Percentiles rank a stretch among this genome's conserved stretches.
Evolutionary conservation across 805 yeast genomes (phyloP).

Genomic region (Zygotorulaspora sp.): DNA sequence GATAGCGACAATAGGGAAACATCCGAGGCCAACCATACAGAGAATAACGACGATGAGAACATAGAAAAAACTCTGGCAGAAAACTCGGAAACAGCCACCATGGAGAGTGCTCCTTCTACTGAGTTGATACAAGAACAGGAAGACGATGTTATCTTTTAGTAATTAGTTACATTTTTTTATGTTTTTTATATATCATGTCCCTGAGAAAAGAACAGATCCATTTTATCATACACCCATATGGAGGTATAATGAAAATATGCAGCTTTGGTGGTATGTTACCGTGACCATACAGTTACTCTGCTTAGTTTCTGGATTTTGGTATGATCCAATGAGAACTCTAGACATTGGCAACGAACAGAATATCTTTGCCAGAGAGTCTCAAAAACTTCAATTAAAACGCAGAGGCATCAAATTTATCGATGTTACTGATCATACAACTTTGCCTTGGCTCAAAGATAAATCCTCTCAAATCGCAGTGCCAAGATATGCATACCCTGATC

Average conservation of each 20-base stretch:
- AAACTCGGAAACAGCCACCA: constrained; percentile 10
- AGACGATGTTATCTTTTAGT: constrained; percentile 44
- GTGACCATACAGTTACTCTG: not conserved
- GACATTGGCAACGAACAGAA: constrained; percentile 26
- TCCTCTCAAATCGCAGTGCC: constrained; percentile 24
- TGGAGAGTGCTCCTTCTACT: constrained; percentile 14
- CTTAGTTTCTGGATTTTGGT: not conserved
- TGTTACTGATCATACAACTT: constrained; percentile 44
- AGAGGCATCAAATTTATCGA: constrained; percentile 58
- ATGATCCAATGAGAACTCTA: constrained; percentile 21
- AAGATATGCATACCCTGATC: constrained; percentile 48
- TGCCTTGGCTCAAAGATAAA: constrained; percentile 21
- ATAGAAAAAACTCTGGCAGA: constrained; percentile 16
- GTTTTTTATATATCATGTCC: too few species aligned
- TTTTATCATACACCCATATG: too few species aligned
- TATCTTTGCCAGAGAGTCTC: constrained; percentile 37
- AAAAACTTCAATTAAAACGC: constrained; percentile 43
- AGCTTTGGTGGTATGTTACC: not conserved
- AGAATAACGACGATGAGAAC: constrained; percentile 19
- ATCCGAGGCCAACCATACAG: constrained; percentile 19
- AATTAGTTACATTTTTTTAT: constrained; percentile 2
- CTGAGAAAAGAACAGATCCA: too few species aligned
- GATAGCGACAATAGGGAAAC: constrained; percentile 22
- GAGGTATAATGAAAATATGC: too few species aligned
- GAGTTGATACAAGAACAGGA: constrained; percentile 39